Conservation (phyloP, 495 filamentous ascomycete genomes). For the Astrothelium subdiscretum region DNA sequence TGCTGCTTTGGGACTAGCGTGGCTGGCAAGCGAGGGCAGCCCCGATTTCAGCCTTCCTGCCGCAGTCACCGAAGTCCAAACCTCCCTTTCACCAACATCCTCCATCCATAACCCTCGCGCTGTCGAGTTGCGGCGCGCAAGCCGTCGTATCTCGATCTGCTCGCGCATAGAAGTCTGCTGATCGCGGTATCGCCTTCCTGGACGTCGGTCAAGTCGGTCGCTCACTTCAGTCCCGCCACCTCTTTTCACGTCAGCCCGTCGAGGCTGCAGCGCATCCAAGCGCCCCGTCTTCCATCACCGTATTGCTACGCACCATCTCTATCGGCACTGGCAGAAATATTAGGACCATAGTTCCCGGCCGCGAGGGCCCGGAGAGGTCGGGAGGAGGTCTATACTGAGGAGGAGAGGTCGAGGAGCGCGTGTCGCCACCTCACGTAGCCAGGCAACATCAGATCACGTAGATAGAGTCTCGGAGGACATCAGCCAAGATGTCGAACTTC, state of each 20-base stretch:
- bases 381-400: slow-evolving; percentile 2
- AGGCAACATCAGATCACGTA: not conserved
- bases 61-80: not conserved
- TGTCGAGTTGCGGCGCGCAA: not conserved
- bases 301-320: not conserved
- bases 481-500: slow-evolving; percentile 77
- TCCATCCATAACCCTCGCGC: not conserved
- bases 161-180: not conserved
- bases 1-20: not conserved
- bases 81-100: not conserved
- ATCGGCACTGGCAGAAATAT: not conserved
- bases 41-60: not conserved
- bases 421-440: not conserved
- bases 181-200: not conserved
- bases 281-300: not conserved
- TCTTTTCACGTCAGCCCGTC: not conserved
- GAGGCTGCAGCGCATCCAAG: not conserved
- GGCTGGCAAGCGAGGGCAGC: not conserved
- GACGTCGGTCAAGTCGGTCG: not conserved
- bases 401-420: not conserved
- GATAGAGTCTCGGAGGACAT: slow-evolving; percentile 4
- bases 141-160: not conserved
- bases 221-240: not conserved
- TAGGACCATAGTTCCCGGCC: not conserved
- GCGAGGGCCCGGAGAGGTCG: not conserved